Evolutionary conservation across 495 filamentous ascomycete genomes (phyloP).

Genomic region (Penicillium alfredii): DNA sequence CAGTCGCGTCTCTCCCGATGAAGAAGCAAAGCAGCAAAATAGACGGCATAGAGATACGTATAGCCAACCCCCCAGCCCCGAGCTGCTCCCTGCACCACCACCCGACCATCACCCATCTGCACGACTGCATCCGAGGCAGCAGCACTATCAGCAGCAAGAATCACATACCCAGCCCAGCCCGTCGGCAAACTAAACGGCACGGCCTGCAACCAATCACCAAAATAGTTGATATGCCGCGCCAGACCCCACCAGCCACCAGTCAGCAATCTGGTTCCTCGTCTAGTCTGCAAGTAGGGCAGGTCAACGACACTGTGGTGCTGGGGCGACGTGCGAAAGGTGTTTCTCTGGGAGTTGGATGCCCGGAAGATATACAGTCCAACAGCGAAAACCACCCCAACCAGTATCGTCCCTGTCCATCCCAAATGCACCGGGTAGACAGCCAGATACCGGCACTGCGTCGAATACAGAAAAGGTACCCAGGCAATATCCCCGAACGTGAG

Average conservation of each 20-base stretch:
- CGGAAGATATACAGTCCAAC: conserved; percentile 80
- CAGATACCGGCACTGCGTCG: conserved; percentile 71
- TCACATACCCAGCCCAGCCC: conserved; percentile 63
- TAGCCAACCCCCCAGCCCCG: conserved; percentile 67
- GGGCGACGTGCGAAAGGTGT: conserved; percentile 73
- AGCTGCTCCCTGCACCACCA: too few species aligned
- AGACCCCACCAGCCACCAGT: conserved; percentile 84
- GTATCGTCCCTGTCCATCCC: conserved; percentile 48
- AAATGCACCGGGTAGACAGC: conserved; percentile 68
- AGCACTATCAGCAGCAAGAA: conserved; percentile 35
- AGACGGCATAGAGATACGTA: conserved; percentile 83
- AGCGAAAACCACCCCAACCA: conserved; percentile 52
- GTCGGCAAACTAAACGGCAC: conserved; percentile 83
- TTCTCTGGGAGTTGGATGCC: conserved; percentile 74
- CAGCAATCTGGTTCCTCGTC: conserved; percentile 65
- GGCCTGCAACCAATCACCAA: conserved; percentile 82
- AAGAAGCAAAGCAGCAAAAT: conserved; percentile 75
- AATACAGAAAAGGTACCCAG: conserved; percentile 84
- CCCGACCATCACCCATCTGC: conserved; percentile 48
- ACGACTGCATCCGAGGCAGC: conserved; percentile 45
- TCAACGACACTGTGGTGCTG: conserved; percentile 62
- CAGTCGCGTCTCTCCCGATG: conserved; percentile 80
- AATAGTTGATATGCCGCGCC: conserved; percentile 82
- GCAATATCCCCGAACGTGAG: conserved; percentile 77
- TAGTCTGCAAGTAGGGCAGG: conserved; percentile 73